phyloP scores from a whole-genome alignment of 495 filamentous ascomycete genomes.

The Elaphomyces granulatus region DNA sequence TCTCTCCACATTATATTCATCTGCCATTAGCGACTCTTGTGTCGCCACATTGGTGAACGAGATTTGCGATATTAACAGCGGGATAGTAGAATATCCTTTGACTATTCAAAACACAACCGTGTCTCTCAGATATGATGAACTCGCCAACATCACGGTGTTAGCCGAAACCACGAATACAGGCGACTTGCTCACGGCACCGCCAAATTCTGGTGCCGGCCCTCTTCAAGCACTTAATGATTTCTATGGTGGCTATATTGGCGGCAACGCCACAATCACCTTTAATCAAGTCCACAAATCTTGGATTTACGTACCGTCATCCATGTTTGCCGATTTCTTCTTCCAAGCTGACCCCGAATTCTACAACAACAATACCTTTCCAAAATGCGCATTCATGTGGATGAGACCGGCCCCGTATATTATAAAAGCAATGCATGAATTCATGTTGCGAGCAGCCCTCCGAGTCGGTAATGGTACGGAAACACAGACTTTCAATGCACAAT shows the following conservation, averaged over 20 bases:
- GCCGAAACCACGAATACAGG: neutral
- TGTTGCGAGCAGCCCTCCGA: too few relatives aligned
- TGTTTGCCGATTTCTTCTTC: neutral
- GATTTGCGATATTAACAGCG: neutral
- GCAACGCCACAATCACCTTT: neutral
- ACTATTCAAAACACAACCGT: neutral
- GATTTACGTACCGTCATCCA: too few relatives aligned
- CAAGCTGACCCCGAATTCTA: neutral
- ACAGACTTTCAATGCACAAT: too few relatives aligned
- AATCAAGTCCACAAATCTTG: too few relatives aligned
- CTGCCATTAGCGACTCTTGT: neutral
- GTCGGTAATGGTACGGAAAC: too few relatives aligned
- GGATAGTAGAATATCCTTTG: neutral
- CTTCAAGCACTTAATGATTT: neutral
- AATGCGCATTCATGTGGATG: too few relatives aligned
- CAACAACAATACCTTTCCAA: too few relatives aligned
- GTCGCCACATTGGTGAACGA: neutral
- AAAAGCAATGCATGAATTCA: too few relatives aligned
- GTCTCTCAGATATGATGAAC: neutral
- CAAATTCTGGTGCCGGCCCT: neutral
- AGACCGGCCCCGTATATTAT: too few relatives aligned
- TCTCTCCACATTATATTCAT: neutral
- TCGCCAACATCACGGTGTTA: neutral
- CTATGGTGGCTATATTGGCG: neutral
- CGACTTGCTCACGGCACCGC: neutral